A percentile compares a stretch with the other conserved stretches of the same genome.
Conservation (phyloP, 257 asterid genomes). For the Petunia axillaris region DNA sequence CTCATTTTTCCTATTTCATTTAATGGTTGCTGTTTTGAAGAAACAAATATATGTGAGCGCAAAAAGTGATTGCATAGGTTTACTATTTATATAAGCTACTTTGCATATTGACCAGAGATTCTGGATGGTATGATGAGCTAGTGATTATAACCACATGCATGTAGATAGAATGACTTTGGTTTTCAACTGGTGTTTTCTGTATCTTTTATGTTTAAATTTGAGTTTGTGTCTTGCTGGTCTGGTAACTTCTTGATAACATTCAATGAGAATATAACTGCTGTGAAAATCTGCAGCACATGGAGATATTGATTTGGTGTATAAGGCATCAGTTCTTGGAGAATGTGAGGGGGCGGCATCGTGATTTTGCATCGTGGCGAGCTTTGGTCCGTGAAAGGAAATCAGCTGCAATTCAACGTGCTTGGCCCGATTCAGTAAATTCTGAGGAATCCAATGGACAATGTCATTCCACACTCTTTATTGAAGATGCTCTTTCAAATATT, state of each 20-base stretch:
- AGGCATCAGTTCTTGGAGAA: constrained; percentile 75
- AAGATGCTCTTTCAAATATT: constrained; percentile 85
- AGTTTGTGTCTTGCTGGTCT: background rate
- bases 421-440: constrained; percentile 64
- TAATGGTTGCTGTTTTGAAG: constrained; percentile 1
- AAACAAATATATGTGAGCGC: background rate
- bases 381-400: constrained; percentile 69
- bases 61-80: background rate
- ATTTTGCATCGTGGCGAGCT: constrained; percentile 64
- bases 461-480: constrained; percentile 71
- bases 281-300: constrained; percentile 70
- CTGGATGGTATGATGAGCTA: constrained; percentile 2
- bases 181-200: background rate
- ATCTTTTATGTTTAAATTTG: background rate
- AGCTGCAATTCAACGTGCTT: constrained; percentile 72
- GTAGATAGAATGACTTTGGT: background rate
- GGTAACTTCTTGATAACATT: constrained; percentile 1
- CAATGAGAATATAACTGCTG: background rate
- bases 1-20: background rate
- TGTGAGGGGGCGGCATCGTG: constrained; percentile 56
- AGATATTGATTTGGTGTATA: constrained; percentile 85
- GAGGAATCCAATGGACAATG: constrained; percentile 44
- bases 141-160: constrained; percentile 16
- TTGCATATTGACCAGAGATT: background rate
- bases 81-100: background rate